Percentiles rank a stretch among this genome's conserved stretches.
Conservation (phyloP, 225 moss, liverwort and hornwort species). For the Sphagnum tenellum region DNA sequence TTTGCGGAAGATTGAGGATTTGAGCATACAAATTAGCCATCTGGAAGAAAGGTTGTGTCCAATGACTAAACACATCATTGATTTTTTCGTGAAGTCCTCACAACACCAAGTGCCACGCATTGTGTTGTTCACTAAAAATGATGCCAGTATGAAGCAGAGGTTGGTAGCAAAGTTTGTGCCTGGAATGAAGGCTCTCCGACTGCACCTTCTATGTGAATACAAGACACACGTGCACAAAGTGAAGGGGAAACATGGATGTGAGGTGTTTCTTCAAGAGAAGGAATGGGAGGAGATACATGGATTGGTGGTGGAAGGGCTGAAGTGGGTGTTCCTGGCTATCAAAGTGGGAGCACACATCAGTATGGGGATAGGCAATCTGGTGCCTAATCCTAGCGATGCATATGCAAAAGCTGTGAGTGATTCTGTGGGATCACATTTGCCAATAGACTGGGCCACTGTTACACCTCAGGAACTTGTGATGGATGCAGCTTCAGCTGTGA, state of each 20-base stretch:
- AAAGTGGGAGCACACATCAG: neutral
- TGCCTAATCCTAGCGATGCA: neutral
- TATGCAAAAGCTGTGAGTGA: neutral
- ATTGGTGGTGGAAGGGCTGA: neutral
- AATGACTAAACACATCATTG: neutral
- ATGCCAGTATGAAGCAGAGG: neutral
- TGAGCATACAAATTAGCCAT: neutral
- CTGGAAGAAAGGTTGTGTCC: neutral
- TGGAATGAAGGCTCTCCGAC: neutral
- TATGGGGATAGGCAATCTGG: neutral
- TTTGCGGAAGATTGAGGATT: neutral
- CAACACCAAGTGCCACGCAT: slow-evolving; percentile 3
- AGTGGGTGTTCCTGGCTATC: neutral
- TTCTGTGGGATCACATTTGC: neutral
- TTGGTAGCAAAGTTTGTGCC: neutral
- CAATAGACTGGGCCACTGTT: neutral
- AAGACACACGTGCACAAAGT: slow-evolving; percentile 1
- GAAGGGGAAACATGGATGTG: neutral
- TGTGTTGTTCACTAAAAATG: neutral
- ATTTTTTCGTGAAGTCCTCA: neutral
- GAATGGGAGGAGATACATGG: neutral
- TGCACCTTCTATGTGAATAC: neutral
- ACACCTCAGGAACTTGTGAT: neutral
- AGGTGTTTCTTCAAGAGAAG: neutral
- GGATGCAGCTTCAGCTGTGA: neutral